phyloP scores from a whole-genome alignment of 768 basidiomycete genomes.

The Amanita inopinata region DNA sequence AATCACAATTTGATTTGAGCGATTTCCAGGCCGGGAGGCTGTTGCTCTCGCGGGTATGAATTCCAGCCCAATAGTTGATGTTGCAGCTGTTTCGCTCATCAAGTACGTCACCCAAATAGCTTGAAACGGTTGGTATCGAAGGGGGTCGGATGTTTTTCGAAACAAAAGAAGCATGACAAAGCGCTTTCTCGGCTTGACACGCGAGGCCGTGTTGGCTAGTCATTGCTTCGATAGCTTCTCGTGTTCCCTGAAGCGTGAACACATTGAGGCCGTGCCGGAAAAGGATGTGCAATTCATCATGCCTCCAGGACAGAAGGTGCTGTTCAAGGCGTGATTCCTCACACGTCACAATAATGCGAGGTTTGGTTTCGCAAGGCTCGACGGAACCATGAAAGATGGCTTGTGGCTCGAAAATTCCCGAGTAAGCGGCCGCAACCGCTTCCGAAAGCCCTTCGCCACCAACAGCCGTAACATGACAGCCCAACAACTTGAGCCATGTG shows the following conservation, averaged over 20 bases:
- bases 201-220: neutral
- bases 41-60: neutral
- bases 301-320: neutral
- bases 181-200: neutral
- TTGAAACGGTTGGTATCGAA: neutral
- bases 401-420: neutral
- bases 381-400: neutral
- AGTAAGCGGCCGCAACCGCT: neutral
- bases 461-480: neutral
- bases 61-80: neutral
- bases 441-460: neutral
- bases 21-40: neutral
- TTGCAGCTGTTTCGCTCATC: neutral
- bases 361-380: neutral
- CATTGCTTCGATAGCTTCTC: neutral
- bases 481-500: neutral
- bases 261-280: neutral
- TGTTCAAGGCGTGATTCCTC: neutral
- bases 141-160: neutral
- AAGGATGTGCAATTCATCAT: neutral
- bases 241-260: neutral
- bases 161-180: neutral
- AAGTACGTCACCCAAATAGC: neutral
- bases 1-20: neutral
- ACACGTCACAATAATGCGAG: neutral